These are phyloP conservation scores for Rhinocladiella similis DNA, from an alignment of 2,329 filamentous ascomycete species.

Conservation along the genomic window DNA sequence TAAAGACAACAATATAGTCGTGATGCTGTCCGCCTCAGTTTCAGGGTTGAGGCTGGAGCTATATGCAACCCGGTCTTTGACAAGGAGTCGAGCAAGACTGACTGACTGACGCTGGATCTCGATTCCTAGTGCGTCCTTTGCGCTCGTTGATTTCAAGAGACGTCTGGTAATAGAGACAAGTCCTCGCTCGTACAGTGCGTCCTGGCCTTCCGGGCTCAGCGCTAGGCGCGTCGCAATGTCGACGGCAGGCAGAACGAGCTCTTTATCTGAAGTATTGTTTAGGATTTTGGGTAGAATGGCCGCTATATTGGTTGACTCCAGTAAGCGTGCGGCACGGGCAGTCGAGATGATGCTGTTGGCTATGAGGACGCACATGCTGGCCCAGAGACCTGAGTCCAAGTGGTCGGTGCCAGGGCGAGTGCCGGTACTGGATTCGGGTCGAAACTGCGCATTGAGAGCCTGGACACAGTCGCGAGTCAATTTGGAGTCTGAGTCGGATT, in stretches of 20 bases:
- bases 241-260: conserved; percentile 21
- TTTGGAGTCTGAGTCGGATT: conserved; percentile 1
- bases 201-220: conserved; percentile 16
- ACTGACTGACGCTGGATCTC: conserved; percentile 17
- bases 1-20: conserved; percentile 7
- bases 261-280: not conserved
- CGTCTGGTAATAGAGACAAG: conserved; percentile 1
- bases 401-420: no score
- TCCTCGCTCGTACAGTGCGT: conserved; percentile 5
- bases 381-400: not conserved
- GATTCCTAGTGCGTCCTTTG: conserved; percentile 1
- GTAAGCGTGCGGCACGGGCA: conserved; percentile 11
- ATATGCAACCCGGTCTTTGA: conserved; percentile 14
- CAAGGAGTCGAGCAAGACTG: conserved; percentile 13
- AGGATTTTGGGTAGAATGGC: conserved; percentile 1
- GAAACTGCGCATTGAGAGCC: not conserved
- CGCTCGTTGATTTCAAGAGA: conserved; percentile 6
- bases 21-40: not conserved
- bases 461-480: conserved; percentile 11
- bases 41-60: not conserved
- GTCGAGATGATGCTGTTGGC: conserved; percentile 19
- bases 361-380: conserved; percentile 18
- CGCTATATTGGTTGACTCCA: conserved; percentile 3
- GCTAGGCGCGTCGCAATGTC: conserved; percentile 19
- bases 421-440: not conserved